phyloP scores from a whole-genome alignment of 495 filamentous ascomycete genomes.

The Hypoxylon subgilvum region DNA sequence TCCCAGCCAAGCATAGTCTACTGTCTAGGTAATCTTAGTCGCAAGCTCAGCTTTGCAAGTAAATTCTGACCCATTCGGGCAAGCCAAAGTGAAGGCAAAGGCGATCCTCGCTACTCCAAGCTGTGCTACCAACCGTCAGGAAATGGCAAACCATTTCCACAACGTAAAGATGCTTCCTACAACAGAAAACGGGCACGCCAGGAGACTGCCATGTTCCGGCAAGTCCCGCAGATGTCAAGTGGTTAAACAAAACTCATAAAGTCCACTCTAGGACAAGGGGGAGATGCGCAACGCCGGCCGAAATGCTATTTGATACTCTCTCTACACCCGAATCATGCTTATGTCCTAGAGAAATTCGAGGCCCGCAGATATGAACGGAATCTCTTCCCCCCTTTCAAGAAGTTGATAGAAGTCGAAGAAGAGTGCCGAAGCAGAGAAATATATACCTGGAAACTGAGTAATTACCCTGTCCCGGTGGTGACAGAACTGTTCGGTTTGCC shows the following conservation, averaged over 20 bases:
- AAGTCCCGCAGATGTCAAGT: slow-evolving; percentile 22
- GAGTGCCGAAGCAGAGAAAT: slow-evolving; percentile 10
- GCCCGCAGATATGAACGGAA: slow-evolving; percentile 19
- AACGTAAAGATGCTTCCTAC: slow-evolving; percentile 32
- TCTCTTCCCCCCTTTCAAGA: slow-evolving; percentile 4
- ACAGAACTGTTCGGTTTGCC: slow-evolving; percentile 48
- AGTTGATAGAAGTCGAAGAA: slow-evolving; percentile 17
- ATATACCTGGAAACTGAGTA: slow-evolving; percentile 25
- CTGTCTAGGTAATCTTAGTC: not conserved
- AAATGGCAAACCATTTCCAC: slow-evolving; percentile 19
- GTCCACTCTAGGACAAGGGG: slow-evolving; percentile 15
- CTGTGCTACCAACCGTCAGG: slow-evolving; percentile 26
- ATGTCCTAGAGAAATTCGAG: slow-evolving; percentile 37
- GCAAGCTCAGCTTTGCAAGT: slow-evolving; percentile 18
- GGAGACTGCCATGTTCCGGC: slow-evolving; percentile 16
- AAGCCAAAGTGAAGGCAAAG: slow-evolving; percentile 31
- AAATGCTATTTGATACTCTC: slow-evolving; percentile 37
- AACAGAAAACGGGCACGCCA: slow-evolving; percentile 29
- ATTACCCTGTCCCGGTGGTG: slow-evolving; percentile 39
- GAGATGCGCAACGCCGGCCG: slow-evolving; percentile 37
- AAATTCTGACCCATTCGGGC: slow-evolving; percentile 18
- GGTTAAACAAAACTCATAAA: slow-evolving; percentile 31
- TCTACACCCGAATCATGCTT: slow-evolving; percentile 38
- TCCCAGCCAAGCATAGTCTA: not conserved
- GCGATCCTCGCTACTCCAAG: slow-evolving; percentile 40